Percentiles rank a stretch among this genome's conserved stretches.
These are phyloP conservation scores for Cenchrus fungigraminus DNA, from an alignment of 176 grass and related monocot species.

Conservation along the genomic window DNA sequence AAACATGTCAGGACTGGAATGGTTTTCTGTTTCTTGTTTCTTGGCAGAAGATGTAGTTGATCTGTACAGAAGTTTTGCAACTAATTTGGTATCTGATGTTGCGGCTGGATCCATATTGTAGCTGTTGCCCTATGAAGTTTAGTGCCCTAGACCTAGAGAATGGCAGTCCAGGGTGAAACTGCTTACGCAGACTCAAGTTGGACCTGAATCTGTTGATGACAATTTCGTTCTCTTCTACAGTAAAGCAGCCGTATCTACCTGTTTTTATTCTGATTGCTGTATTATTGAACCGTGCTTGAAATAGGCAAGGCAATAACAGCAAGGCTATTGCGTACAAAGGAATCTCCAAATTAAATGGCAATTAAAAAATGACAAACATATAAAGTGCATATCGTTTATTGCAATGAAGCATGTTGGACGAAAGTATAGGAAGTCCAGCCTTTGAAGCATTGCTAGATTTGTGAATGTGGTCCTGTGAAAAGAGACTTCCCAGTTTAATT, in stretches of 20 bases:
- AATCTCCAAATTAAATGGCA: background rate
- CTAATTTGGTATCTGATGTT: slow-evolving; percentile 45
- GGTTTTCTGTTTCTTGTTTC: slow-evolving; percentile 60
- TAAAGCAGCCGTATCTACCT: background rate
- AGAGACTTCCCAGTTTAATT: background rate
- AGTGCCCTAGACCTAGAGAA: slow-evolving; percentile 6
- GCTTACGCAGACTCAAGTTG: slow-evolving; percentile 2
- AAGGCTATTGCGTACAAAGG: background rate
- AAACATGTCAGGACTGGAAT: slow-evolving; percentile 40
- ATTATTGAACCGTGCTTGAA: background rate
- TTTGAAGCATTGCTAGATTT: background rate
- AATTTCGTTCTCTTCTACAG: slow-evolving; percentile 11
- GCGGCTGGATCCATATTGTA: slow-evolving; percentile 40
- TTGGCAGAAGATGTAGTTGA: slow-evolving; percentile 50
- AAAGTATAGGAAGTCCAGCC: background rate
- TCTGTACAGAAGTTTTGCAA: slow-evolving; percentile 68
- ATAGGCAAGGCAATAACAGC: background rate
- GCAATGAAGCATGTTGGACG: background rate
- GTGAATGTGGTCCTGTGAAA: background rate
- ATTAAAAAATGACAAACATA: background rate
- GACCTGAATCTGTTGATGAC: slow-evolving; percentile 19
- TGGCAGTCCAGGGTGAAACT: slow-evolving; percentile 13
- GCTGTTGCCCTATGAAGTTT: slow-evolving; percentile 37
- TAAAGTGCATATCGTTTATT: background rate
- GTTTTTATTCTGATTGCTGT: background rate